Base-by-base conservation (phyloP, 1,284 basidiomycete genomes). In the Cutaneotrichosporon curvatum region DNA sequence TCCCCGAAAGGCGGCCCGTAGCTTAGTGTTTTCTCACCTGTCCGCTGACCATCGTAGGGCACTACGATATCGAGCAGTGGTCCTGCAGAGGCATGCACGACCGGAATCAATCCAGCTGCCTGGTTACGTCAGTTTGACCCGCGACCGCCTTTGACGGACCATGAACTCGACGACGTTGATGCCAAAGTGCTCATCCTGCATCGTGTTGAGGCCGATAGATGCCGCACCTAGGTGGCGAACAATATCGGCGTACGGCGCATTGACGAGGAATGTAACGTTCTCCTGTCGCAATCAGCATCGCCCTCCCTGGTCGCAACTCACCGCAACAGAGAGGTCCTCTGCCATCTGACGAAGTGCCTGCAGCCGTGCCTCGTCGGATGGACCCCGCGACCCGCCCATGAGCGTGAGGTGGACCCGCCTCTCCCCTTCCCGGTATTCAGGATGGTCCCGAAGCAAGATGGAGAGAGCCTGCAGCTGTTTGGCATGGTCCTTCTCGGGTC, bases 151-250 rank as follows among this genome's bases (percentile, higher is more conserved):
- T 4, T 7, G 11, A 68, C 80, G 48, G 44, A 86, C 90, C 92
- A 97, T 94, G 60, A 88, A 94, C 68, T 99, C 94, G 8, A 98
- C 94, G 16, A 99, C 79, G 60, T 92, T 95, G 67, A 99, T 98
- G 2, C 95, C 95, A 59, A 98, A 98, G 67, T 99, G 94, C 70
- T 99, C 95, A 64, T 98, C 92, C 1, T 92, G 81, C 94, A 99
- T 99, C 4, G 94, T 97, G 63, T 87, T 94, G 20, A 97, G 67
- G 0, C 95, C 94, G 4, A 96, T 78, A 49, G 83, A 86, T 0
- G 90, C 83, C 14, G 72, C 71, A 1, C 81, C 78, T 1, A 98
- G 76, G 73, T 81, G 81, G 2, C 70, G 54, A 1, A 92, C 76
- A 52, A 97, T 78, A 9, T 77, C 76, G 0, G 79, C 57, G 57